Evolutionary conservation across 805 yeast genomes (phyloP), one percentile per base, ranked within the genome.

Genomic region (Metschnikowia continentalis): DNA sequence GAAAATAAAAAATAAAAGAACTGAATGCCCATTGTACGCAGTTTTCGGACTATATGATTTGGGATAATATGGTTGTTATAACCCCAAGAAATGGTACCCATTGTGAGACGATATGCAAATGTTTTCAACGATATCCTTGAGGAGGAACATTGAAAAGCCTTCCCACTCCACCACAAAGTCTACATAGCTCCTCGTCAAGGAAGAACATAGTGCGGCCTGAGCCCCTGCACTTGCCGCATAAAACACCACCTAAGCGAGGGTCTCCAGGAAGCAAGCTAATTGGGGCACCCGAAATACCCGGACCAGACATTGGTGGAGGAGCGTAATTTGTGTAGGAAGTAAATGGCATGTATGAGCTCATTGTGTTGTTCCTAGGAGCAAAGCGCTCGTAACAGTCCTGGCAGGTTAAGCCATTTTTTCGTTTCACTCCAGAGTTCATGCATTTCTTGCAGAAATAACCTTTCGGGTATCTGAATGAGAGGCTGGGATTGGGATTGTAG

Each of bases 141-240:
- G 46, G 50, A 22, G 40, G 50, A 3, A 32, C 39, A 43, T 50
- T 53, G 32, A 58, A 30, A 15, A 82, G 71, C 54, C 90, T 66
- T 0, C 94, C 94, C 37, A 86, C 61, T 1, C 95, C 94, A 35
- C 69, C 67, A 62, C 95, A 88, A 3, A 79, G 71, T 2, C 79
- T 75, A 60, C 95, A 88, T 4, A 76, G 64, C 48, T 83, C 86
- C 38, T 79, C 76, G 59, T 84, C 88, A 8, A 86, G 60, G 32
- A 87, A 70, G 58, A 81, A 79, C 26, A 70, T 67, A 1, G 77
- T 72, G 49, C 74, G 57, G 1, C 95, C 94, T 1, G 76, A 53
- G 1, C 94, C 94, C 49, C 84, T 61, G 60, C 95, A 89, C 46
- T 81, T 70, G 0, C 88, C 89, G 68, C 96, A 89, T 2, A 84